Base-by-base conservation (phyloP, 768 basidiomycete genomes). In the Ramaria sp. region DNA sequence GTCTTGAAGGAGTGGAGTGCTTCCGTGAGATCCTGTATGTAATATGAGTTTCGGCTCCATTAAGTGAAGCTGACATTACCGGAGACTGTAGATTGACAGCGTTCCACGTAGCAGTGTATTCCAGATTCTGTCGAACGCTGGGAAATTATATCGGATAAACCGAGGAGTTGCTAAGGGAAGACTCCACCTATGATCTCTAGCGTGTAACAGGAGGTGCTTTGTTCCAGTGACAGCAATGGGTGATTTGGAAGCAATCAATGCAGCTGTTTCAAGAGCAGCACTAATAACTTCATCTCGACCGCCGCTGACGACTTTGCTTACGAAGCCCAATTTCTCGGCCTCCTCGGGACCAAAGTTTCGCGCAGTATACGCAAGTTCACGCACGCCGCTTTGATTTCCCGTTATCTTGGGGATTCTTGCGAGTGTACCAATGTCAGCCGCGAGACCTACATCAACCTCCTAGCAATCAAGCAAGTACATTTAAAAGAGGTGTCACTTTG, bases 391-490 rank as follows among this genome's bases (percentile, higher is more conserved):
- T 30, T 80, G 75, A 69, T 91, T 92, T 0, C 83, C 88, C 0
- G 79, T 78, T 47, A 88, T 75, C 63, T 89, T 88, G 0, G 88
- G 89, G 6, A 94, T 72, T 51, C 84, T 82, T 1, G 91, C 88
- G 6, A 95, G 79, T 0, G 89, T 83, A 0, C 93, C 93, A 41
- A 93, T 83, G 65, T 94, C 92, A 0, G 92, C 85, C 2, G 92
- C 91, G 0, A 95, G 73, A 0, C 88, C 91, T 24, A 92, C 77
- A 64, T 92, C 88, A 2, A 91, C 84, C 75, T 94, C 89, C 88
- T 91, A 64, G 9, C n/a, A n/a, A 55, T 33, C n/a, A 31, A 33
- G 9, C 47, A 24, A 15, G 56, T 43, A 51, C 17, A 42, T 27
- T 42, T 9, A 51, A 57, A 31, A 17, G 59, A 1, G 30, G 12